Conservation (phyloP, 805 yeast genomes). For the Candida takata region DNA sequence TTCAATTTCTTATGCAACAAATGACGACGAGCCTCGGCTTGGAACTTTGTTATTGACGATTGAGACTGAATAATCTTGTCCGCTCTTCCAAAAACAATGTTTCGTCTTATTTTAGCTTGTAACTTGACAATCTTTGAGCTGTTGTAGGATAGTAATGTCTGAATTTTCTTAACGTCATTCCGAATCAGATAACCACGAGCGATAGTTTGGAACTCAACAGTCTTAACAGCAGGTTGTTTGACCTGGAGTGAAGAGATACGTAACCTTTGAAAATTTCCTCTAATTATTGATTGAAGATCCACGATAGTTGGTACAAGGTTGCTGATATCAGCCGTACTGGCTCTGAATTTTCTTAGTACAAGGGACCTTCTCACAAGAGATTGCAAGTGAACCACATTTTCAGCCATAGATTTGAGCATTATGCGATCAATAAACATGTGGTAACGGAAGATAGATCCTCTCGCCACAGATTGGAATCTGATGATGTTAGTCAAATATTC, state of each 20-base stretch:
- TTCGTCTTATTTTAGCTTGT: conserved; percentile 16
- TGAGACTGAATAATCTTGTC: conserved; percentile 5
- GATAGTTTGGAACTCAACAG: conserved; percentile 32
- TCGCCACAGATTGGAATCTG: conserved; percentile 58
- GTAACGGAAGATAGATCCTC: conserved; percentile 66
- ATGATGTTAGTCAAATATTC: conserved; percentile 29
- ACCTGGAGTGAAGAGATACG: conserved; percentile 3
- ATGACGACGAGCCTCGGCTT: conserved; percentile 31
- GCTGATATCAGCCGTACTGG: conserved; percentile 23
- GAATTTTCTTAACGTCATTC: conserved; percentile 11
- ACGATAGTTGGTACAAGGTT: conserved; percentile 20
- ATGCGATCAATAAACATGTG: conserved; percentile 54
- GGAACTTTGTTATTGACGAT: conserved; percentile 26
- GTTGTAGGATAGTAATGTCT: conserved; percentile 11
- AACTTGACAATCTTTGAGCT: conserved; percentile 13
- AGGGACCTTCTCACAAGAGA: conserved; percentile 45
- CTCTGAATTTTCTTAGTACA: conserved; percentile 18
- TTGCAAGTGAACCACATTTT: conserved; percentile 42
- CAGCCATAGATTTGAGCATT: conserved; percentile 50
- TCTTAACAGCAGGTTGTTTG: conserved; percentile 8
- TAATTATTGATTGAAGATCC: conserved; percentile 29
- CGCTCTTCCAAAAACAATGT: conserved; percentile 1
- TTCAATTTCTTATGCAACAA: conserved; percentile 19
- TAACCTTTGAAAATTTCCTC: conserved; percentile 25
- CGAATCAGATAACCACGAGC: conserved; percentile 36